phyloP scores from a whole-genome alignment of 2,329 filamentous ascomycete species.

The Exophiala phaeomuriformis region DNA sequence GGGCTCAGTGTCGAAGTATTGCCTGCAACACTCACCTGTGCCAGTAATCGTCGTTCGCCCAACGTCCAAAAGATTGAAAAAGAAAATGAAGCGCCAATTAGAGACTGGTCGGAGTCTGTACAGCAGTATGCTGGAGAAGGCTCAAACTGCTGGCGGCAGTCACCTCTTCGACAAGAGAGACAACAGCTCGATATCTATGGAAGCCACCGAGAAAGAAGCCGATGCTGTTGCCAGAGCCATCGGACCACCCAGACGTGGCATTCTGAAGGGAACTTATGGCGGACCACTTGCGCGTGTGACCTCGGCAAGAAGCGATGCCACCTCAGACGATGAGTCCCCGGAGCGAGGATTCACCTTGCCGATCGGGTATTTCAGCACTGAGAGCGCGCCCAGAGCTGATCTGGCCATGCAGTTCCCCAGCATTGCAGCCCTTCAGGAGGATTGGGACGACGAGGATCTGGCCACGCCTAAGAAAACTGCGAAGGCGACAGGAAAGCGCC shows the following conservation, averaged over 20 bases:
- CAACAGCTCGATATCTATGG: conserved; percentile 14
- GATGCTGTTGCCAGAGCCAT: conserved; percentile 46
- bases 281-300: conserved; percentile 22
- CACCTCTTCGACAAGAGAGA: conserved; percentile 43
- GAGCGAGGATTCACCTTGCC: conserved; percentile 23
- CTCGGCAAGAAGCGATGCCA: conserved; percentile 18
- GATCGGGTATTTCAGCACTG: conserved; percentile 25
- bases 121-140: conserved; percentile 65
- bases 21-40: conserved; percentile 84
- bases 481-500: conserved; percentile 1
- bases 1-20: conserved; percentile 90
- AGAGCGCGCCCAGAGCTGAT: conserved; percentile 22
- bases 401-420: conserved; percentile 26
- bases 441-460: conserved; percentile 14
- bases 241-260: conserved; percentile 33
- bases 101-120: conserved; percentile 72
- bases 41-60: conserved; percentile 89
- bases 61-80: conserved; percentile 78
- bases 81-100: conserved; percentile 74
- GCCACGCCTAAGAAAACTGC: not conserved
- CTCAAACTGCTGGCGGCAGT: conserved; percentile 44
- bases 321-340: conserved; percentile 23
- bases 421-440: conserved; percentile 23
- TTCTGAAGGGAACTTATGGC: conserved; percentile 25
- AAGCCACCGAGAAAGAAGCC: conserved; percentile 43